phyloP scores from a whole-genome alignment of 1,284 basidiomycete species.

The Xerocomus minutiporus region DNA sequence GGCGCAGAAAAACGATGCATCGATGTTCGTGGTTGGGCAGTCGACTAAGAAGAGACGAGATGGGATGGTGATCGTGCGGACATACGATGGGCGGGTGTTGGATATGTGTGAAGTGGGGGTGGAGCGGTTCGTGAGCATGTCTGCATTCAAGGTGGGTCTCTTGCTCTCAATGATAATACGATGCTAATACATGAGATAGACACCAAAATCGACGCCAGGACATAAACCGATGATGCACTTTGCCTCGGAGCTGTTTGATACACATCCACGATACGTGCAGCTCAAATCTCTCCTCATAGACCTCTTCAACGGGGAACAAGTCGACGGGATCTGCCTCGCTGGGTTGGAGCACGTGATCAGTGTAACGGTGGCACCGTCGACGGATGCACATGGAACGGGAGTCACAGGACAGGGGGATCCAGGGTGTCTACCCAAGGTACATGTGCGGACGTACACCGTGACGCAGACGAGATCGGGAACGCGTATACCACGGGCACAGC shows the following conservation, averaged over 20 bases:
- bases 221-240: constrained; percentile 94
- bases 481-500: constrained; percentile 74
- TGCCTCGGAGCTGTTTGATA: constrained; percentile 88
- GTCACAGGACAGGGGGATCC: constrained; percentile 27
- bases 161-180: background rate
- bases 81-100: constrained; percentile 83
- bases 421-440: constrained; percentile 70
- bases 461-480: constrained; percentile 73
- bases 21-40: constrained; percentile 86
- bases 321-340: constrained; percentile 79
- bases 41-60: constrained; percentile 95
- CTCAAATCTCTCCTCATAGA: constrained; percentile 90
- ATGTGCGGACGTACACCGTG: constrained; percentile 85
- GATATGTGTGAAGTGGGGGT: constrained; percentile 96
- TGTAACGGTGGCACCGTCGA: constrained; percentile 72
- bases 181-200: constrained; percentile 41
- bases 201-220: constrained; percentile 85
- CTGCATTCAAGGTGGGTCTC: constrained; percentile 71
- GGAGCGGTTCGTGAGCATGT: constrained; percentile 75
- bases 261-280: constrained; percentile 86
- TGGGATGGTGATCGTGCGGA: constrained; percentile 81
- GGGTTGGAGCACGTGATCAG: constrained; percentile 92
- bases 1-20: constrained; percentile 91
- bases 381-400: constrained; percentile 38
- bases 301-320: constrained; percentile 85